Conservation (phyloP, 345 rosid species). For the Trapa bicornis region DNA sequence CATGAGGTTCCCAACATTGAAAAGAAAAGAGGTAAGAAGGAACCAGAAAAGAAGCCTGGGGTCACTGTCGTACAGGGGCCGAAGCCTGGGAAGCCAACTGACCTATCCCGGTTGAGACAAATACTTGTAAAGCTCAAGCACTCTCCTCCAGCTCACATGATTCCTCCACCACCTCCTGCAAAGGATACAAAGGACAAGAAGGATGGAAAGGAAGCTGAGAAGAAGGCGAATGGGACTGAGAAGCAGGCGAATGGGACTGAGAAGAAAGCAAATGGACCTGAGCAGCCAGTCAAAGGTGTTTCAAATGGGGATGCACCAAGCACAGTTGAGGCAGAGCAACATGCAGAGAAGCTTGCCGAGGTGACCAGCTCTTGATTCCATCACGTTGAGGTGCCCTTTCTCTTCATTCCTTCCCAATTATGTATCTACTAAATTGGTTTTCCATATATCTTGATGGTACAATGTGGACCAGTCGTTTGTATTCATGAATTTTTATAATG, state of each 20-base stretch:
- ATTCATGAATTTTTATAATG: slow-evolving; percentile 1
- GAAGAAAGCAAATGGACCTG: too few species aligned
- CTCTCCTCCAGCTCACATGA: slow-evolving; percentile 65
- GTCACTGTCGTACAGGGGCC: slow-evolving; percentile 51
- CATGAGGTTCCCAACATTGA: slow-evolving; percentile 55
- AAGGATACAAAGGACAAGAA: slow-evolving; percentile 11
- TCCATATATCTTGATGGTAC: not conserved
- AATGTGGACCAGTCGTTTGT: not conserved
- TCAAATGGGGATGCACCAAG: not conserved
- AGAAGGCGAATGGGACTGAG: not conserved
- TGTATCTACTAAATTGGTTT: not conserved
- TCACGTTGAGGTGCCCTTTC: not conserved
- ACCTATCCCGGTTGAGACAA: slow-evolving; percentile 59
- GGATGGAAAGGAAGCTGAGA: not conserved
- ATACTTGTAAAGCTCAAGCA: slow-evolving; percentile 56
- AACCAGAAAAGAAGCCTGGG: slow-evolving; percentile 41
- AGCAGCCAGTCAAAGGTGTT: not conserved
- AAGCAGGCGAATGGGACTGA: too few species aligned
- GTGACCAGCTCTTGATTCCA: not conserved
- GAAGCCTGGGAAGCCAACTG: slow-evolving; percentile 65
- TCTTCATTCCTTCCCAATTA: not conserved
- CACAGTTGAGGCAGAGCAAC: not conserved
- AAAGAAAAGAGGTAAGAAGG: slow-evolving; percentile 46
- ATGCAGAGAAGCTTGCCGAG: not conserved
- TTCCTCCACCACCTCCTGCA: slow-evolving; percentile 47